phyloP scores from a whole-genome alignment of 2,329 filamentous ascomycete genomes.

The Chalara sp. region DNA sequence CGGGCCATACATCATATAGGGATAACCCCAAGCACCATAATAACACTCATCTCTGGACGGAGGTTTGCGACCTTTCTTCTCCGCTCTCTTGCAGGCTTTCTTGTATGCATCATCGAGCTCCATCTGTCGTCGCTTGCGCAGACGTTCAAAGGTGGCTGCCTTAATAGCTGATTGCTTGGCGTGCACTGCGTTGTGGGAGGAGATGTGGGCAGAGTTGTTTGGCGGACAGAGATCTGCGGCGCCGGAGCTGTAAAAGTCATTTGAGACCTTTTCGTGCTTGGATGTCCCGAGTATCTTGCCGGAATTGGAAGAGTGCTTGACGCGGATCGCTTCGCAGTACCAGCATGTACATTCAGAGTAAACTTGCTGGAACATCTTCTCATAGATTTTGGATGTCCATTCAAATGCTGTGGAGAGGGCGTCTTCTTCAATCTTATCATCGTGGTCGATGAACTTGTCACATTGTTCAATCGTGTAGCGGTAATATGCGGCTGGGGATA shows the following conservation, averaged over 20 bases:
- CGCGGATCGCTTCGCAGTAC: constrained; percentile 70
- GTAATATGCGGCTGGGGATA: constrained; percentile 58
- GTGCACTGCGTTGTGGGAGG: constrained; percentile 62
- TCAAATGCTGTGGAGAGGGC: constrained; percentile 60
- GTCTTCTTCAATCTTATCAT: constrained; percentile 73
- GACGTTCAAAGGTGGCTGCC: constrained; percentile 20
- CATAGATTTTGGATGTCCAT: constrained; percentile 66
- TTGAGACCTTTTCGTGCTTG: constrained; percentile 37
- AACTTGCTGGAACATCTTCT: constrained; percentile 54
- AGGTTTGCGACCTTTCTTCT: constrained; percentile 40
- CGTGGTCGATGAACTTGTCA: constrained; percentile 65
- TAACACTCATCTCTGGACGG: constrained; percentile 29
- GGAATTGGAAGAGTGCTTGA: constrained; percentile 43
- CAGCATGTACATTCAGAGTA: constrained; percentile 77
- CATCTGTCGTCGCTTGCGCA: constrained; percentile 24
- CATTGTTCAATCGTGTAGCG: constrained; percentile 42
- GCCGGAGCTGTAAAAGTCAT: constrained; percentile 43
- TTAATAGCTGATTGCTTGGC: constrained; percentile 14
- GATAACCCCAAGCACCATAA: constrained; percentile 37
- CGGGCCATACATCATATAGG: constrained; percentile 42
- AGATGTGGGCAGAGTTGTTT: constrained; percentile 61
- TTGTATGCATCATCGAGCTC: constrained; percentile 50
- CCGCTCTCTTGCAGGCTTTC: constrained; percentile 43
- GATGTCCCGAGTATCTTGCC: constrained; percentile 39
- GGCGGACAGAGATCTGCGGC: constrained; percentile 43